Base-by-base conservation (phyloP, 352 stramenopile genomes). In the Globisporangium mamillatum region DNA sequence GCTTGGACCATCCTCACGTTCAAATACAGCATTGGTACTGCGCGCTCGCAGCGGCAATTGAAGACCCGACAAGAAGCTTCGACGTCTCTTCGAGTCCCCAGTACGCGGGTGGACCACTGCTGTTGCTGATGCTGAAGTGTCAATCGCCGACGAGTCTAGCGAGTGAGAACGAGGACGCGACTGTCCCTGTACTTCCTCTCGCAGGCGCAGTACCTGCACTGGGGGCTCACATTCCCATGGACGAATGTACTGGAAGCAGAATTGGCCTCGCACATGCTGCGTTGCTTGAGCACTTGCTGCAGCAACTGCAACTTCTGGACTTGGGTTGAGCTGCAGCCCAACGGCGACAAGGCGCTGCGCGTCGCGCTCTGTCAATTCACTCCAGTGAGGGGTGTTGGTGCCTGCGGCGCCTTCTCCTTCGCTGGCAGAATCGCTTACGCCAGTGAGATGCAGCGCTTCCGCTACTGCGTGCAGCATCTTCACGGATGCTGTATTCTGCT, bases 171-270 rank as follows among this genome's bases (percentile, higher is more conserved):
- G 53, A 10, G 3, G 18, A 8, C 24, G 46, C 22, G 14, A 20
- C 36, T 29, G 36, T 24, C 44, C 59, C 48, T 29, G 36, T 18
- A 56, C 59, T 38, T 71, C 66, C 10, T 60, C 36, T 10, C 64
- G 27, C 48, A 66, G 53, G 0, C 66, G 66, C 48, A 71, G 50
- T n/a, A 71, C 66, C 16, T 71, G 66, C 20, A 71, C 66, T 16
- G 34, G 41, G 18, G 46, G 12, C 29, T 55, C 50, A 0, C 52
- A 9, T n/a, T 55, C 34, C 66, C 66, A 71, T 0, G 59, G 66
- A 29, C 20, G 32, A 9, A 66, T 48, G 59, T 63, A 56, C 50
- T 62, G 65, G 29, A 58, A 71, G 50, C 66, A 71, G 50, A 58
- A 71, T 36, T 25, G 10, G 25, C 41, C 29, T 25, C 38, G 41